Percentiles rank a stretch among this genome's conserved stretches.
phyloP scores from a whole-genome alignment of 768 basidiomycete genomes.

The Leccinum variicolor region DNA sequence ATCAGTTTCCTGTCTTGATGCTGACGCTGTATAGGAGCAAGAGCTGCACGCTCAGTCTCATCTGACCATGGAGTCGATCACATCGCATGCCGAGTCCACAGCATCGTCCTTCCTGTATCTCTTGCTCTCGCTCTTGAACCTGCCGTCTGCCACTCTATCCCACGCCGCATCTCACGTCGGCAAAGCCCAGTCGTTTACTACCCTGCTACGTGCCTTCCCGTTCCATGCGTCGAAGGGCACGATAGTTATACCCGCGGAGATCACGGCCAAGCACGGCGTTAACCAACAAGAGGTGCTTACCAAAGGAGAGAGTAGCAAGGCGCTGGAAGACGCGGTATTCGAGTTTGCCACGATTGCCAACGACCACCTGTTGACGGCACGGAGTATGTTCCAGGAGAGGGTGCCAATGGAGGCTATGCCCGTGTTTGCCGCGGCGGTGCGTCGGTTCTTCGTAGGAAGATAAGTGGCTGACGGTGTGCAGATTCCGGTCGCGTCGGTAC shows the following conservation, averaged over 20 bases:
- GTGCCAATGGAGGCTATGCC: conserved; percentile 62
- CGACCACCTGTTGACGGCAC: conserved; percentile 74
- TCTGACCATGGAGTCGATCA: conserved; percentile 64
- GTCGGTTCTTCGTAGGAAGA: conserved; percentile 27
- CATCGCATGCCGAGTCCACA: conserved; percentile 75
- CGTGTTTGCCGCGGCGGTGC: conserved; percentile 67
- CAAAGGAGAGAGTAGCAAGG: conserved; percentile 47
- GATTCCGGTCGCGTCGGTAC: conserved; percentile 66
- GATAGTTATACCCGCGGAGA: conserved; percentile 77
- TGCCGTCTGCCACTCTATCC: conserved; percentile 54
- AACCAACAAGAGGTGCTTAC: conserved; percentile 78
- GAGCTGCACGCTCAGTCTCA: conserved; percentile 64
- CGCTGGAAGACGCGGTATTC: conserved; percentile 74
- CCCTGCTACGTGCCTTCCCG: conserved; percentile 72
- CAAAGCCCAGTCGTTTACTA: conserved; percentile 64
- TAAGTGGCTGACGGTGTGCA: conserved; percentile 26
- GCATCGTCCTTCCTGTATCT: conserved; percentile 77
- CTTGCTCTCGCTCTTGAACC: conserved; percentile 61
- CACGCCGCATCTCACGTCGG: conserved; percentile 86
- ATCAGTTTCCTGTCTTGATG: conserved; percentile 14
- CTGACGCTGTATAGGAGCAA: conserved; percentile 46
- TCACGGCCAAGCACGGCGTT: conserved; percentile 75
- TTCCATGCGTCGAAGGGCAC: conserved; percentile 70
- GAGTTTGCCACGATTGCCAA: conserved; percentile 81
- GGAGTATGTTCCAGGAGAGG: conserved; percentile 59